Percentiles rank a stretch among this genome's conserved stretches.
Conservation (phyloP, 148 eudicot genomes). For the Cornus suecica region DNA sequence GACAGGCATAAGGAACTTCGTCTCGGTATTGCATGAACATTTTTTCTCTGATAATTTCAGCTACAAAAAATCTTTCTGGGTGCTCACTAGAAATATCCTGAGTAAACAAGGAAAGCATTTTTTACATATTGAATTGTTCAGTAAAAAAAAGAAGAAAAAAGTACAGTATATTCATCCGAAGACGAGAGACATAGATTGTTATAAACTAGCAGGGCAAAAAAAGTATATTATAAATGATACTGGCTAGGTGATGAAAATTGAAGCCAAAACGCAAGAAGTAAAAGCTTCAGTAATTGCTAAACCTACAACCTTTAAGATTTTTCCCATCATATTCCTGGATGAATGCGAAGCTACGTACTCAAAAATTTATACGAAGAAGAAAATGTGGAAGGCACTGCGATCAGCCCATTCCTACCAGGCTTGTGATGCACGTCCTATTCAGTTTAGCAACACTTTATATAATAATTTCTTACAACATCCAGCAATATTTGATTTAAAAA, state of each 20-base stretch:
- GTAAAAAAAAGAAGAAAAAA: background rate
- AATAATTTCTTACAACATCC: background rate
- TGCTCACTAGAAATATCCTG: conserved; percentile 97
- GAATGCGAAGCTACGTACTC: background rate
- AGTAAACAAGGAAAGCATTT: conserved; percentile 7
- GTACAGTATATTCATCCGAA: background rate
- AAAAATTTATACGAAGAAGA: background rate
- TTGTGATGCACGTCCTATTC: no score
- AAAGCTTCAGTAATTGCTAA: background rate
- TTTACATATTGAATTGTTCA: background rate
- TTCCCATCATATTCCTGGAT: background rate
- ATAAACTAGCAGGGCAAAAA: no score
- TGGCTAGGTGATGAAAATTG: background rate
- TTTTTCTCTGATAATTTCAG: conserved; percentile 90
- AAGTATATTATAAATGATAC: background rate
- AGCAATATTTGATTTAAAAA: background rate
- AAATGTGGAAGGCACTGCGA: background rate
- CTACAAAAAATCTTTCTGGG: conserved; percentile 96
- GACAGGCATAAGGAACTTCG: conserved; percentile 97
- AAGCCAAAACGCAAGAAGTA: background rate
- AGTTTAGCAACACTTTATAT: no score
- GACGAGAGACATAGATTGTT: no score
- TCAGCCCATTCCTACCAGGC: no score
- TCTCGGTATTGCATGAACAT: conserved; percentile 91
- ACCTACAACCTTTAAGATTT: background rate